These are phyloP conservation scores for Corinectria fuckeliana DNA, from an alignment of 2,329 filamentous ascomycete genomes.

Conservation along the genomic window DNA sequence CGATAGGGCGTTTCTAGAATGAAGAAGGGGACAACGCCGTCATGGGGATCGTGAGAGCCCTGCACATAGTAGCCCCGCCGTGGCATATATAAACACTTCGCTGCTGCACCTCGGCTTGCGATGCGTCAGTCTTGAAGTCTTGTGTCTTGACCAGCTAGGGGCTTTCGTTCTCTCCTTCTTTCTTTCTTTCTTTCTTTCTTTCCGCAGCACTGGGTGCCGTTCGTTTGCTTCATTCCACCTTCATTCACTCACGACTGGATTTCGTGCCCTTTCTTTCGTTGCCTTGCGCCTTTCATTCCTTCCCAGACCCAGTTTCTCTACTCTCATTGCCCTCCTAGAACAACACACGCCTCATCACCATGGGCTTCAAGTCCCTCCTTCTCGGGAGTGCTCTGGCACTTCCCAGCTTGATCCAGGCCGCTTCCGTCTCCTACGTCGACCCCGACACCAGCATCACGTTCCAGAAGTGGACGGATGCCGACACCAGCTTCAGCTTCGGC, in stretches of 20 bases:
- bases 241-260: slow-evolving; percentile 17
- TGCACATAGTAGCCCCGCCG: background rate
- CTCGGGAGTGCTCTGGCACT: slow-evolving; percentile 28
- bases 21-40: background rate
- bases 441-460: slow-evolving; percentile 59
- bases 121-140: background rate
- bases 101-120: background rate
- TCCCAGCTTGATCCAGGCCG: slow-evolving; percentile 19
- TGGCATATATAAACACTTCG: slow-evolving; percentile 4
- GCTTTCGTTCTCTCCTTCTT: slow-evolving; percentile 17
- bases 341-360: background rate
- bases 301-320: background rate
- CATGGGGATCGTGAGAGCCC: background rate
- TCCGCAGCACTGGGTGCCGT: slow-evolving; percentile 21
- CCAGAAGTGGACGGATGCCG: slow-evolving; percentile 53
- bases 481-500: slow-evolving; percentile 59
- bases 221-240: slow-evolving; percentile 11
- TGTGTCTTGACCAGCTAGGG: slow-evolving; percentile 1
- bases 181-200: slow-evolving; percentile 13
- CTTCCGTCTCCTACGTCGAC: slow-evolving; percentile 47
- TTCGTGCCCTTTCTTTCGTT: slow-evolving; percentile 18
- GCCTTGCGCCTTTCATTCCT: slow-evolving; percentile 1
- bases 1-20: background rate
- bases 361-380: slow-evolving; percentile 28
- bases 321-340: background rate